phyloP scores from a whole-genome alignment of 371 early-diverging fungal genomes.

The Smittium culicis region DNA sequence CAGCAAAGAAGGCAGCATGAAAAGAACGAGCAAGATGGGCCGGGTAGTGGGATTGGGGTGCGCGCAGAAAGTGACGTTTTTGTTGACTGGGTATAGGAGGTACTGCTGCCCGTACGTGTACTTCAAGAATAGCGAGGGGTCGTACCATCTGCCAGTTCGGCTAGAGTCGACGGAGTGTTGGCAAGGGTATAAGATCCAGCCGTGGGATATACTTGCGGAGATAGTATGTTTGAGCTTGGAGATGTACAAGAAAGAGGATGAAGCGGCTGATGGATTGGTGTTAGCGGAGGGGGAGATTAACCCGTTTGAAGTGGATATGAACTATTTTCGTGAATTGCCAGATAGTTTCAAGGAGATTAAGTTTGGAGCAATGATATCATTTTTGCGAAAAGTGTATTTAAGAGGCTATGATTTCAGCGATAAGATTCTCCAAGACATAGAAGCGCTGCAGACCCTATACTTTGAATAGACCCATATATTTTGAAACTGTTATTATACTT shows the following conservation, averaged over 20 bases:
- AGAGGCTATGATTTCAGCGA: conserved; percentile 31
- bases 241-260: not conserved
- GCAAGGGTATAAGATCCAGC: conserved; percentile 44
- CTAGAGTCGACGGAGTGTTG: conserved; percentile 43
- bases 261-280: conserved; percentile 37
- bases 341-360: conserved; percentile 45
- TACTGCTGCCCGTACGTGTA: conserved; percentile 73
- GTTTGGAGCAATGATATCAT: conserved; percentile 50
- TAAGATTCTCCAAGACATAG: conserved; percentile 30
- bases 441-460: conserved; percentile 27
- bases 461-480: conserved; percentile 5
- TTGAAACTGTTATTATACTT: not conserved
- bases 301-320: conserved; percentile 54
- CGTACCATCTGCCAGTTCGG: conserved; percentile 39
- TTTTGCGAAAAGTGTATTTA: conserved; percentile 47
- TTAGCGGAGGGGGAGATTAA: too few species aligned
- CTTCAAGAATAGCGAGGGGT: conserved; percentile 45
- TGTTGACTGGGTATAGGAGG: conserved; percentile 59
- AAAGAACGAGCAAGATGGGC: too few species aligned
- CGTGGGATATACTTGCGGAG: conserved; percentile 69
- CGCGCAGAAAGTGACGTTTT: too few species aligned
- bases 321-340: conserved; percentile 41
- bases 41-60: too few species aligned
- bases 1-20: too few species aligned
- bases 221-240: conserved; percentile 40